A percentile compares a stretch with the other conserved stretches of the same genome.
Evolutionary conservation across 257 asterid genomes (phyloP).

Genomic region (Mentha longifolia): DNA sequence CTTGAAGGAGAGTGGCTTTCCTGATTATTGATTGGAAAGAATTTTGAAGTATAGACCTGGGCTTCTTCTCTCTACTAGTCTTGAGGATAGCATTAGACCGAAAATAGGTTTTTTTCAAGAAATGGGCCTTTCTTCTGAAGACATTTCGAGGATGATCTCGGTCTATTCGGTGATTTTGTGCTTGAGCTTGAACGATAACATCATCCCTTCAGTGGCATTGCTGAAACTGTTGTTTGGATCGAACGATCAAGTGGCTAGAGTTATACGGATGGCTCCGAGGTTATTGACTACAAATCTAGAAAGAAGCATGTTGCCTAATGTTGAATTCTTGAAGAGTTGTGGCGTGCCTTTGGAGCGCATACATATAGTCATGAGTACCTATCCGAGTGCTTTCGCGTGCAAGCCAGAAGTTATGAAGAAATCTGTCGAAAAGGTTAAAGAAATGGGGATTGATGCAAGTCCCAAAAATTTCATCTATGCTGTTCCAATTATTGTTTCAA

Average conservation of each 20-base stretch:
- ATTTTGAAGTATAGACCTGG: neutral
- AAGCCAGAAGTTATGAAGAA: neutral
- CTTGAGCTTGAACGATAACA: neutral
- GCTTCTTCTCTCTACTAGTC: neutral
- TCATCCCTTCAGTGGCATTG: neutral
- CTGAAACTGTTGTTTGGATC: neutral
- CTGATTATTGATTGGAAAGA: neutral
- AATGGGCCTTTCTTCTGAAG: neutral
- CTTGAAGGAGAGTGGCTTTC: neutral
- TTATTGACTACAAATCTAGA: neutral
- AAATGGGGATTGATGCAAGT: neutral
- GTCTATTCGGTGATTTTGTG: neutral
- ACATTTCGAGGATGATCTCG: neutral
- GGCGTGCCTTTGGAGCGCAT: neutral
- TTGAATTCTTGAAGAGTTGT: neutral
- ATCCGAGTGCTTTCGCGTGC: neutral
- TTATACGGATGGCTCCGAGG: neutral
- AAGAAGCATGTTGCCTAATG: neutral
- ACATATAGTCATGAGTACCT: neutral
- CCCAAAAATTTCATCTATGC: neutral
- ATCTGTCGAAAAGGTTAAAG: neutral
- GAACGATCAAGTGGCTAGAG: too few relatives aligned
- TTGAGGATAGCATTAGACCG: constrained; percentile 5
- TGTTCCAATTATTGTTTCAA: neutral
- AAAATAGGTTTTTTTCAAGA: neutral